Conservation (phyloP, 805 yeast species). For the Cyberlindnera amylophila region DNA sequence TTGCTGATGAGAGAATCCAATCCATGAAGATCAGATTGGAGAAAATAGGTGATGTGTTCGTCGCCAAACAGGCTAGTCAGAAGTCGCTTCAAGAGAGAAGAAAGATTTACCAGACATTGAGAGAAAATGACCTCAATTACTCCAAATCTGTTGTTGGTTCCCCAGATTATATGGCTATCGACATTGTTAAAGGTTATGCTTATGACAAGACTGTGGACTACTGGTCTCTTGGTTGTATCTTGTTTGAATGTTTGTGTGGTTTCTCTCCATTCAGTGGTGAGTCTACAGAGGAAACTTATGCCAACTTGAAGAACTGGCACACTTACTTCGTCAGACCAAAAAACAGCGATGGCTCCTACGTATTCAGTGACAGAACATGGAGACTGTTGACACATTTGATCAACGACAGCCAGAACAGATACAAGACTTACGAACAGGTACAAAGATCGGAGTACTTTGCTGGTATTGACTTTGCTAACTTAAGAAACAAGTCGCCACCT, state of each 20-base stretch:
- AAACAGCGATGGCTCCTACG: constrained; percentile 85
- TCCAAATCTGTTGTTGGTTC: constrained; percentile 97
- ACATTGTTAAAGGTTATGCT: constrained; percentile 79
- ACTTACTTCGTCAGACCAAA: constrained; percentile 85
- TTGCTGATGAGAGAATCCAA: constrained; percentile 88
- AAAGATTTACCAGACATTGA: constrained; percentile 70
- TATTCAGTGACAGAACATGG: constrained; percentile 97
- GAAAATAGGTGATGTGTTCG: constrained; percentile 69
- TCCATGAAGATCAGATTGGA: constrained; percentile 74
- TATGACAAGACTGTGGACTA: constrained; percentile 97
- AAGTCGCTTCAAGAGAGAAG: constrained; percentile 86
- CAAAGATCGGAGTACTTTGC: constrained; percentile 75
- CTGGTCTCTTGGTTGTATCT: constrained; percentile 98
- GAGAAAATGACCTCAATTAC: constrained; percentile 72
- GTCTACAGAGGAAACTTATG: constrained; percentile 89
- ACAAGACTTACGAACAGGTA: constrained; percentile 77
- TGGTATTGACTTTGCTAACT: constrained; percentile 73
- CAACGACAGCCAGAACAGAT: constrained; percentile 71
- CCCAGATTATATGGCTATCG: constrained; percentile 98
- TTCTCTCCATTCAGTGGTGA: constrained; percentile 97
- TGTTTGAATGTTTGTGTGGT: constrained; percentile 93
- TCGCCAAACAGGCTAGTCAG: constrained; percentile 47
- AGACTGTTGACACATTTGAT: constrained; percentile 73
- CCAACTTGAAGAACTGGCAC: constrained; percentile 90
- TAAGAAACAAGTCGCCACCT: constrained; percentile 80